Conservation (phyloP, 805 yeast genomes). For the Nakazawaea wickerhamii region DNA sequence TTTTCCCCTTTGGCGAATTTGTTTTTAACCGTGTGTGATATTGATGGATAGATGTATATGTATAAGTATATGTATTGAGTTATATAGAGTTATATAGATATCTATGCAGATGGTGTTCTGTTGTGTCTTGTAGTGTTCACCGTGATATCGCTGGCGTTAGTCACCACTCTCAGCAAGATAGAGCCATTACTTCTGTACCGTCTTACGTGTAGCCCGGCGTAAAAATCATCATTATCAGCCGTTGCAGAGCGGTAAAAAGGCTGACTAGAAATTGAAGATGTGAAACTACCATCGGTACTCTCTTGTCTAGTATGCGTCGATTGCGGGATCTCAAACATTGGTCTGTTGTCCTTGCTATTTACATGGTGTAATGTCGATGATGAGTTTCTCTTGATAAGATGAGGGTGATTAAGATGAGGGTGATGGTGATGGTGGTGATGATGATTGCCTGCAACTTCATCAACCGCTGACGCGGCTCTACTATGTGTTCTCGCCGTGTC, state of each 20-base stretch:
- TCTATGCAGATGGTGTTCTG: too few species aligned
- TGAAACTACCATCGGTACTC: neutral
- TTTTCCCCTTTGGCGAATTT: too few species aligned
- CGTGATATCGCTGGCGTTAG: neutral
- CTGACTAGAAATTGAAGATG: neutral
- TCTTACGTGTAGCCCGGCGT: neutral
- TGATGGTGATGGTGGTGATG: neutral
- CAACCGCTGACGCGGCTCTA: neutral
- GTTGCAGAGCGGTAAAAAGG: neutral
- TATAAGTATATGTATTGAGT: too few species aligned
- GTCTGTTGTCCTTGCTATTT: neutral
- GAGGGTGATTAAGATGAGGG: neutral
- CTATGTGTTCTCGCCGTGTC: neutral
- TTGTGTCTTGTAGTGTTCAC: neutral
- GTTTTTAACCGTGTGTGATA: neutral
- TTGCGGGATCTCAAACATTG: neutral
- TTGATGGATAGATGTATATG: neutral
- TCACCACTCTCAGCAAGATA: neutral
- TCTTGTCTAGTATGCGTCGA: neutral
- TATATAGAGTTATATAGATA: too few species aligned
- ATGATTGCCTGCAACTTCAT: neutral
- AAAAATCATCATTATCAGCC: slow-evolving; percentile 1
- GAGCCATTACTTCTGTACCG: neutral
- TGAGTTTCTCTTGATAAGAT: neutral
- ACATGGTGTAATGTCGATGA: neutral